phyloP scores from a whole-genome alignment of 2,329 filamentous ascomycete species.

The Fusarium nygamai region DNA sequence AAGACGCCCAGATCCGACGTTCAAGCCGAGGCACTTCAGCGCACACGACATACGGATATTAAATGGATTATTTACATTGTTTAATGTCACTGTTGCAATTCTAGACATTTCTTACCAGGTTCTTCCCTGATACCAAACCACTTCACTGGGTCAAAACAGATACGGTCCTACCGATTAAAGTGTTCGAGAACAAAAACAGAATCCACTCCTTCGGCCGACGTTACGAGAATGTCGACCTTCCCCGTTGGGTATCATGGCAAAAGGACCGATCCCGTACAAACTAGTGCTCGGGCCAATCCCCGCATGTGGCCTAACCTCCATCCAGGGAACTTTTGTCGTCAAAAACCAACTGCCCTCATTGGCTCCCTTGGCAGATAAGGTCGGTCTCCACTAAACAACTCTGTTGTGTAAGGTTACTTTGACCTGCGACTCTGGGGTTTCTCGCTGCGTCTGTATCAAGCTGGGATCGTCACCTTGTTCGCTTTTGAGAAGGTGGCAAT shows the following conservation, averaged over 20 bases:
- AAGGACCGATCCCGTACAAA: conserved; percentile 24
- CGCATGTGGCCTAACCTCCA: conserved; percentile 18
- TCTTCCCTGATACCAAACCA: not conserved
- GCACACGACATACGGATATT: not conserved
- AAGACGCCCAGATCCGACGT: conserved; percentile 2
- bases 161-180: rapidly evolving
- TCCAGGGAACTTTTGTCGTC: conserved; percentile 27
- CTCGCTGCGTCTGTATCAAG: not conserved
- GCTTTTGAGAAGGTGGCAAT: not conserved
- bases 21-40: conserved; percentile 5
- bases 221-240: conserved; percentile 15
- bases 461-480: conserved; percentile 10
- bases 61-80: too few species aligned
- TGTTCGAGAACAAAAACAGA: not conserved
- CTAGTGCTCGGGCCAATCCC: conserved; percentile 30
- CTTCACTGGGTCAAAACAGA: not conserved
- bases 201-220: conserved; percentile 12
- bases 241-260: conserved; percentile 27
- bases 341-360: not conserved
- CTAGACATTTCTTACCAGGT: not conserved
- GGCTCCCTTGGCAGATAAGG: conserved; percentile 18
- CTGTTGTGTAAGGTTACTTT: conserved; percentile 3
- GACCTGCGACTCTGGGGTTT: conserved; percentile 1
- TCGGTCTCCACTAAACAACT: conserved; percentile 17
- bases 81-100: not conserved